Conservation (phyloP, 257 asterid genomes). For the Dorcoceras hygrometricum region DNA sequence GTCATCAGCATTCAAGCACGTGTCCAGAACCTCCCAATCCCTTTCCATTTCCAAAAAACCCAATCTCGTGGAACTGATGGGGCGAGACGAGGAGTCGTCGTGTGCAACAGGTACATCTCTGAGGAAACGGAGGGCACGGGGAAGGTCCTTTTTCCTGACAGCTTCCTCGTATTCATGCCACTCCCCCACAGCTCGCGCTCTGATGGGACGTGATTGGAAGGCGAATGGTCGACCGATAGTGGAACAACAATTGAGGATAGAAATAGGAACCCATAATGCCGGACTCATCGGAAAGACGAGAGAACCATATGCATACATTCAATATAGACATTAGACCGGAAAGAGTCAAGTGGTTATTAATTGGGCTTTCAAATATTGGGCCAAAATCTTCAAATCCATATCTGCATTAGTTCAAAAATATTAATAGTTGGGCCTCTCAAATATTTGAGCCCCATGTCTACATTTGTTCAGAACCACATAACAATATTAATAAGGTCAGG, state of each 20-base stretch:
- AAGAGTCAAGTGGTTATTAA: no score
- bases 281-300: no score
- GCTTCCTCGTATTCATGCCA: slow-evolving; percentile 95
- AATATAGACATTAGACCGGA: no score
- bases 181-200: slow-evolving; percentile 56
- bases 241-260: slow-evolving; percentile 10
- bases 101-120: slow-evolving; percentile 37
- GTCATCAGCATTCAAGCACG: slow-evolving; percentile 95
- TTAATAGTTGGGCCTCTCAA: no score
- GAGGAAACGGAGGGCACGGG: slow-evolving; percentile 78
- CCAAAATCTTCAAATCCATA: no score
- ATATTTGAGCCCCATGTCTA: no score
- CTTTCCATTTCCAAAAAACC: slow-evolving; percentile 39
- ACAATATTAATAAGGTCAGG: no score
- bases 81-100: slow-evolving; percentile 19
- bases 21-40: slow-evolving; percentile 83
- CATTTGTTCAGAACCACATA: no score
- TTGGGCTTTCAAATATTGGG: no score
- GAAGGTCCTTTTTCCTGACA: slow-evolving; percentile 81
- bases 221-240: slow-evolving; percentile 17
- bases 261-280: no score
- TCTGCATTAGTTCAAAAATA: no score
- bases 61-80: slow-evolving; percentile 15
- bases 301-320: no score
- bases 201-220: neutral